Evolutionary conservation across 495 filamentous ascomycete species (phyloP).

Genomic region (Jackrogersella minutella): DNA sequence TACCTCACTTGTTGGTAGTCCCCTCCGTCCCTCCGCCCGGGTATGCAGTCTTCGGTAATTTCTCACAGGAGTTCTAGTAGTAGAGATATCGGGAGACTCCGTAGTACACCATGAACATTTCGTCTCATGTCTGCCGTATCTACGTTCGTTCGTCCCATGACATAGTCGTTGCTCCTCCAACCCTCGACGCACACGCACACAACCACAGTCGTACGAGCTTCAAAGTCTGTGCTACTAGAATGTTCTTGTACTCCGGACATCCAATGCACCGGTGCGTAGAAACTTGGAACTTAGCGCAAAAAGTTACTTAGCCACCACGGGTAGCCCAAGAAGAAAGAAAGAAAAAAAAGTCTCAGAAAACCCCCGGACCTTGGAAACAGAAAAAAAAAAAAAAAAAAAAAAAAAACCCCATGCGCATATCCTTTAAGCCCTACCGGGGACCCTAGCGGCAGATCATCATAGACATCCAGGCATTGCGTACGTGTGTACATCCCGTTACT

Average conservation of each 20-base stretch:
- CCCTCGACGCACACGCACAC: background rate
- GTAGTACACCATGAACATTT: background rate
- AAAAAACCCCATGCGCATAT: background rate
- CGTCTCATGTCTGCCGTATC: background rate
- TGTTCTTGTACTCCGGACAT: constrained; percentile 2
- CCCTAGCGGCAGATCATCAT: constrained; percentile 17
- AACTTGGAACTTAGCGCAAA: constrained; percentile 12
- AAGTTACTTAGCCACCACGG: too few relatives aligned
- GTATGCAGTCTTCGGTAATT: constrained; percentile 23
- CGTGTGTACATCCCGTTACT: background rate
- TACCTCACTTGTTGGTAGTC: constrained; percentile 17
- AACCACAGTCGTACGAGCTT: constrained; percentile 6
- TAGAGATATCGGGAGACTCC: background rate
- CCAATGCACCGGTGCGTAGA: background rate
- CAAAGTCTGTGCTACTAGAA: background rate
- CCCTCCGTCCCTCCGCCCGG: constrained; percentile 13
- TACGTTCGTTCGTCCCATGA: background rate
- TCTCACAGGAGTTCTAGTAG: constrained; percentile 13
- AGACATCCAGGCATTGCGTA: background rate
- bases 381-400: too few relatives aligned
- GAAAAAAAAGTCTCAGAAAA: too few relatives aligned
- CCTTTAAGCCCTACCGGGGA: constrained; percentile 7
- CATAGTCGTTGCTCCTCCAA: background rate
- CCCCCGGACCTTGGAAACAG: constrained; percentile 2
- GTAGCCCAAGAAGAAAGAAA: background rate